Conservation (phyloP, 2,329 filamentous ascomycete species). For the Xylariaceae sp. region DNA sequence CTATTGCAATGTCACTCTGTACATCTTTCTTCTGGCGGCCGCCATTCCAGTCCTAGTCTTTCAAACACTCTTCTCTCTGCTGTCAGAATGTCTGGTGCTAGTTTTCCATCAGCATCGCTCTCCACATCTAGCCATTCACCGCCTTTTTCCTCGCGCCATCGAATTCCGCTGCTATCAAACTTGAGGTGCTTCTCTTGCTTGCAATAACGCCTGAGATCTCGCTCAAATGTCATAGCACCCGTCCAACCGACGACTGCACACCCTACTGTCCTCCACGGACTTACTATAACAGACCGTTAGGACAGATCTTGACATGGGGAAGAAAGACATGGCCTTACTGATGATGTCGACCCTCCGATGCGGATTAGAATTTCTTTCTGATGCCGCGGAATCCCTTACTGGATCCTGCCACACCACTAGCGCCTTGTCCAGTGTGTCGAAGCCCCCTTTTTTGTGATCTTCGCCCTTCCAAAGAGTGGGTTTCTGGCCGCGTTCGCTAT, state of each 20-base stretch:
- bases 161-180: constrained; percentile 86
- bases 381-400: constrained; percentile 36
- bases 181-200: constrained; percentile 70
- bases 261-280: constrained; percentile 82
- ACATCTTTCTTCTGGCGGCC: constrained; percentile 63
- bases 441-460: constrained; percentile 52
- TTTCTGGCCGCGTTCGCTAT: constrained; percentile 67
- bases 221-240: constrained; percentile 83
- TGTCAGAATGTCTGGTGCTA: constrained; percentile 61
- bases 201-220: constrained; percentile 78
- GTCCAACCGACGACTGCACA: constrained; percentile 88
- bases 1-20: constrained; percentile 37
- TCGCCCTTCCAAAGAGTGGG: constrained; percentile 52
- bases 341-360: constrained; percentile 92
- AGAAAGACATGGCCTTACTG: constrained; percentile 15
- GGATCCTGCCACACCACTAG: constrained; percentile 88
- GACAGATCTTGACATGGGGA: not conserved
- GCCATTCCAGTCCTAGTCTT: constrained; percentile 66
- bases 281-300: constrained; percentile 41
- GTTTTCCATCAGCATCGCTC: constrained; percentile 45
- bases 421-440: constrained; percentile 88
- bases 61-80: constrained; percentile 80
- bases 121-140: constrained; percentile 64
- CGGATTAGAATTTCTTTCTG: constrained; percentile 61
- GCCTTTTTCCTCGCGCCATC: constrained; percentile 62